These are phyloP conservation scores for Sphaceloma murrayae DNA, from an alignment of 2,329 filamentous ascomycete genomes.

Conservation along the genomic window DNA sequence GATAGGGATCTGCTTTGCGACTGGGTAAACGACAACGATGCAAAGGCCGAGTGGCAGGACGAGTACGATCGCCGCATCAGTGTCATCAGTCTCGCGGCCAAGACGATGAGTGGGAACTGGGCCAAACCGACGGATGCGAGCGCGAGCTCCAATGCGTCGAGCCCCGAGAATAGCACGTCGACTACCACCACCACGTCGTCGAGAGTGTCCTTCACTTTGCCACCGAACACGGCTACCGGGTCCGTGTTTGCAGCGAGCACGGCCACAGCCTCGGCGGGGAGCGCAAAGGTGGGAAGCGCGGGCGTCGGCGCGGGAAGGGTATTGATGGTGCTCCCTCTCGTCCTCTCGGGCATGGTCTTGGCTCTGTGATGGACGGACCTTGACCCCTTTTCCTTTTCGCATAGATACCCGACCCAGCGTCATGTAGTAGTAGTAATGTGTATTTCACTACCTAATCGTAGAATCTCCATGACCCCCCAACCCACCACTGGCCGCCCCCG, in stretches of 20 bases:
- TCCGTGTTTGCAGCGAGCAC: constrained; percentile 1
- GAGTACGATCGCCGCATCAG: no score
- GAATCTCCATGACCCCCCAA: no score
- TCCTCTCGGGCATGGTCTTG: neutral
- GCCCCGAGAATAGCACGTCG: neutral
- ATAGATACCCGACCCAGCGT: neutral
- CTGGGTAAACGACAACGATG: no score
- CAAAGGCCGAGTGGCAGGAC: no score
- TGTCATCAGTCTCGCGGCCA: neutral
- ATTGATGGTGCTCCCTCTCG: neutral
- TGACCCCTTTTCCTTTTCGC: neutral
- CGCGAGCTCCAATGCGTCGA: neutral
- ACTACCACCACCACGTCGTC: neutral
- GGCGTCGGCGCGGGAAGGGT: neutral
- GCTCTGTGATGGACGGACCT: neutral
- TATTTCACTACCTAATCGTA: no score
- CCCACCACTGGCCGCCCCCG: no score
- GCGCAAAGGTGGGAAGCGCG: neutral
- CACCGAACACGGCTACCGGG: neutral
- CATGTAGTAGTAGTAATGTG: no score
- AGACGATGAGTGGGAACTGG: constrained; percentile 1
- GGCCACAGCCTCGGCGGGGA: neutral
- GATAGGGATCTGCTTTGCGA: no score
- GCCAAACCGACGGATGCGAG: neutral
- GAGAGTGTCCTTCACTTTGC: neutral